These are phyloP conservation scores for Abrus pulchellus DNA, from an alignment of 306 rosid genomes.

Conservation along the genomic window DNA sequence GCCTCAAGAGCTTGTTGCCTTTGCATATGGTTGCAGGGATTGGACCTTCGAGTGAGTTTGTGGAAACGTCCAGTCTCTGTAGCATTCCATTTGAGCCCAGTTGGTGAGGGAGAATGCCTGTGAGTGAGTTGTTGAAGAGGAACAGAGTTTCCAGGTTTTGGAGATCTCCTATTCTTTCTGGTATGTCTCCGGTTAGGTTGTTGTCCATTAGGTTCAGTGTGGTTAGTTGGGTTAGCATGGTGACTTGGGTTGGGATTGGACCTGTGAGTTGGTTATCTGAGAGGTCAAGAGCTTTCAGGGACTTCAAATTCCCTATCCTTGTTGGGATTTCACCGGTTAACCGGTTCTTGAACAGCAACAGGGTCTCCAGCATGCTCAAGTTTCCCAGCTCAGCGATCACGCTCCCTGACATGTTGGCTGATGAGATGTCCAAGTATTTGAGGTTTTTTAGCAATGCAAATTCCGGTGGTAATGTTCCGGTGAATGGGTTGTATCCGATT, in stretches of 20 bases:
- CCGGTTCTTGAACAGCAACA: constrained; percentile 70
- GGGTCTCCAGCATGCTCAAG: constrained; percentile 64
- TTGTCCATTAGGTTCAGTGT: constrained; percentile 68
- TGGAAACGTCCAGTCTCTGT: constrained; percentile 68
- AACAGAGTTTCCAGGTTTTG: constrained; percentile 64
- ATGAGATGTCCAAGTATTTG: constrained; percentile 79
- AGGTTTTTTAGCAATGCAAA: constrained; percentile 61
- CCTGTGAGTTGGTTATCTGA: constrained; percentile 85
- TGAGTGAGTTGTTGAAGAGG: constrained; percentile 84
- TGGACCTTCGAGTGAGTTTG: constrained; percentile 85
- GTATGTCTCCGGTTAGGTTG: constrained; percentile 75
- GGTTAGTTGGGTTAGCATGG: constrained; percentile 54
- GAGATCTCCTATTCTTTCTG: constrained; percentile 70
- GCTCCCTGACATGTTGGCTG: constrained; percentile 64
- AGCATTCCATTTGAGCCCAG: constrained; percentile 72
- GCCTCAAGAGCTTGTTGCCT: constrained; percentile 67
- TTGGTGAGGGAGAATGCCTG: constrained; percentile 71
- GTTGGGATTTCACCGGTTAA: constrained; percentile 76
- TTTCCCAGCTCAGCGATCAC: constrained; percentile 74
- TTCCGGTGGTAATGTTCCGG: constrained; percentile 70
- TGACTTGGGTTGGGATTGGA: constrained; percentile 64
- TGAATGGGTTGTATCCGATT: constrained; percentile 80
- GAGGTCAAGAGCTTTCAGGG: constrained; percentile 68
- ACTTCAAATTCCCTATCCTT: constrained; percentile 64
- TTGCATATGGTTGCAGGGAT: constrained; percentile 69